These are phyloP conservation scores for Penicillium sp. DNA, from an alignment of 2,329 filamentous ascomycete species.

Conservation along the genomic window DNA sequence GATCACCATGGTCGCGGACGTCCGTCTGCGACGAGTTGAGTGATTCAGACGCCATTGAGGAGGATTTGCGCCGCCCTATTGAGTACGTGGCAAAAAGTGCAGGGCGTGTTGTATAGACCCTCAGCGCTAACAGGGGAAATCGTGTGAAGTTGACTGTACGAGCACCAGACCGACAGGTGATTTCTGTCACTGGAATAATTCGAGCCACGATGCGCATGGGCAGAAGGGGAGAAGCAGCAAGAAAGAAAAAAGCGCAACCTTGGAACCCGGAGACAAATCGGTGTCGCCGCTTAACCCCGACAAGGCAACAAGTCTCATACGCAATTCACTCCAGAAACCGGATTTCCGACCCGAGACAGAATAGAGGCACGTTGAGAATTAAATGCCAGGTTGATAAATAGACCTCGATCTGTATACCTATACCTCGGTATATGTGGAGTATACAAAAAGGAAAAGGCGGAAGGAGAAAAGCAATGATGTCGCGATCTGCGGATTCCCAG, in stretches of 20 bases:
- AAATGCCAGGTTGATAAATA: background rate
- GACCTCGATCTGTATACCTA: background rate
- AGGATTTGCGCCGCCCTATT: conserved; percentile 20
- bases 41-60: conserved; percentile 40
- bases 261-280: conserved; percentile 21
- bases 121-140: background rate
- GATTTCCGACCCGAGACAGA: background rate
- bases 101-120: conserved; percentile 1
- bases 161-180: conserved; percentile 2
- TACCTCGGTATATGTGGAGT: background rate
- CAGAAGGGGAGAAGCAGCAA: background rate
- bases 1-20: conserved; percentile 20
- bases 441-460: conserved; percentile 16
- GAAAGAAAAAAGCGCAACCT: background rate
- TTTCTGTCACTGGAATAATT: conserved; percentile 9
- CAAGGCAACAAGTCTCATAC: conserved; percentile 12
- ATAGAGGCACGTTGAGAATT: background rate
- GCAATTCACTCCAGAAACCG: conserved; percentile 1
- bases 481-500: conserved; percentile 14
- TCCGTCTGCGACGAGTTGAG: conserved; percentile 33
- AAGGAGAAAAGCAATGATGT: conserved; percentile 15
- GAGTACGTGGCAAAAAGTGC: conserved; percentile 15
- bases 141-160: background rate
- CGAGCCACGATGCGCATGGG: conserved; percentile 17
- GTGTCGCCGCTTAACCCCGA: conserved; percentile 27